Evolutionary conservation across 2,329 filamentous ascomycete genomes (phyloP).

Genomic region (Waltergamsia citrina): DNA sequence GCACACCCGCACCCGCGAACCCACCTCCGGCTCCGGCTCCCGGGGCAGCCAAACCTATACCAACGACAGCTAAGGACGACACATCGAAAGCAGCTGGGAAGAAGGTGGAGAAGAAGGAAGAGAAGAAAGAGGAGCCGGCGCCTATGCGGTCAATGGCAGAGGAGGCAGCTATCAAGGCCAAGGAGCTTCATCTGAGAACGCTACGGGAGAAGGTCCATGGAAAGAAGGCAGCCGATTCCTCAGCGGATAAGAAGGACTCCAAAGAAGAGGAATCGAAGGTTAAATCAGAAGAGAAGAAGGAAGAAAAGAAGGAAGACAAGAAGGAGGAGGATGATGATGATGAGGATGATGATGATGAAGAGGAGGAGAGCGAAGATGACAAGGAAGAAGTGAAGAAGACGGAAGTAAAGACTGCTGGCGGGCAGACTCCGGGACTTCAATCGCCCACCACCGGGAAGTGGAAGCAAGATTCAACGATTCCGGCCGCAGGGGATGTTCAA

Average conservation of each 20-base stretch:
- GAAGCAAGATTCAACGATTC: constrained; percentile 16
- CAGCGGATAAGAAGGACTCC: constrained; percentile 8
- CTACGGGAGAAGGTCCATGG: constrained; percentile 46
- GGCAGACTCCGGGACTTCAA: constrained; percentile 24
- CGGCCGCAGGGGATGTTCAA: constrained; percentile 25
- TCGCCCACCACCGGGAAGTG: constrained; percentile 35
- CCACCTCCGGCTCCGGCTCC: constrained; percentile 7
- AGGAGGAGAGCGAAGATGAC: constrained; percentile 5
- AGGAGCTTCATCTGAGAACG: constrained; percentile 44
- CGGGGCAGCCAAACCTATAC: constrained; percentile 7
- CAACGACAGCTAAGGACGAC: constrained; percentile 10
- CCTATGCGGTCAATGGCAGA: constrained; percentile 49
- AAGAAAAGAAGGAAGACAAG: constrained; percentile 5
- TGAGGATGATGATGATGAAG: constrained; percentile 4
- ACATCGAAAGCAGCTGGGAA: constrained; percentile 4
- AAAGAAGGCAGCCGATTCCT: constrained; percentile 22
- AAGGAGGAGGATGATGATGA: constrained; percentile 5
- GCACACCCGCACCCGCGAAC: constrained; percentile 6
- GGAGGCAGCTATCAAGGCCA: constrained; percentile 56
- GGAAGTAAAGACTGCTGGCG: constrained; percentile 6
- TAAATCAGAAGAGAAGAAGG: constrained; percentile 5
- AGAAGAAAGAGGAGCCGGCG: constrained; percentile 20
- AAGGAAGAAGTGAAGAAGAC: constrained; percentile 6
- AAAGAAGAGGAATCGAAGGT: constrained; percentile 9
- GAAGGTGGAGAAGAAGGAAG: constrained; percentile 11